These are phyloP conservation scores for Talaromyces sp. DNA, from an alignment of 2,329 filamentous ascomycete species.

Conservation along the genomic window DNA sequence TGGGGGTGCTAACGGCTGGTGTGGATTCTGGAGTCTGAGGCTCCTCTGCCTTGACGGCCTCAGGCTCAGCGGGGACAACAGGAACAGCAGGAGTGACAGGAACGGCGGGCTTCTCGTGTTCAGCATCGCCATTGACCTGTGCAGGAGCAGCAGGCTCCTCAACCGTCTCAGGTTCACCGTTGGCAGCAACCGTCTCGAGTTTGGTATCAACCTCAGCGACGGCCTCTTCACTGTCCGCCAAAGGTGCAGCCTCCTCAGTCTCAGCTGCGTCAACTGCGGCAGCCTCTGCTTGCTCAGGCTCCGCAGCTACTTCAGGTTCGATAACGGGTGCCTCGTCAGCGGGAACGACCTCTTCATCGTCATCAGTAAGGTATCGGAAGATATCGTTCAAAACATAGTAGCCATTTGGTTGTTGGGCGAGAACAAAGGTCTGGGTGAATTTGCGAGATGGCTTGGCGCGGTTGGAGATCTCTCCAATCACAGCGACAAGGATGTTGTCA, in stretches of 20 bases:
- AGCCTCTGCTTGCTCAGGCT: slow-evolving; percentile 23
- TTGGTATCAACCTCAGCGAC: slow-evolving; percentile 66
- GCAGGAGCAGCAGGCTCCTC: slow-evolving; percentile 26
- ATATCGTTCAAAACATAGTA: slow-evolving; percentile 99
- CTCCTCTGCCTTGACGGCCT: slow-evolving; percentile 55
- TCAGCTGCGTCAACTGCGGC: slow-evolving; percentile 38
- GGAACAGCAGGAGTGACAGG: slow-evolving; percentile 24
- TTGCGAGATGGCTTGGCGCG: slow-evolving; percentile 87
- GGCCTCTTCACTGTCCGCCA: slow-evolving; percentile 44
- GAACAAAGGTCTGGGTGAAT: slow-evolving; percentile 96
- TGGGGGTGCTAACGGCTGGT: slow-evolving; percentile 50
- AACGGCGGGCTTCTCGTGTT: slow-evolving; percentile 23
- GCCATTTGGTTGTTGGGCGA: slow-evolving; percentile 91
- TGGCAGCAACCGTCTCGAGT: slow-evolving; percentile 58
- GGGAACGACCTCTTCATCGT: slow-evolving; percentile 58
- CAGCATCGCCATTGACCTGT: slow-evolving; percentile 35
- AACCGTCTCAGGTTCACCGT: slow-evolving; percentile 39
- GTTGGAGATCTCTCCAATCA: slow-evolving; percentile 97
- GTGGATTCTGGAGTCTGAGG: slow-evolving; percentile 61
- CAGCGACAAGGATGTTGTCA: slow-evolving; percentile 93
- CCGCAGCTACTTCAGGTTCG: slow-evolving; percentile 23
- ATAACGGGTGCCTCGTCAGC: slow-evolving; percentile 35
- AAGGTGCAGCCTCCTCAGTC: slow-evolving; percentile 34
- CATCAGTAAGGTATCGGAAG: slow-evolving; percentile 87
- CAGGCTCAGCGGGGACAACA: slow-evolving; percentile 38